Percentiles rank a stretch among this genome's conserved stretches.
Conservation (phyloP, 768 basidiomycete genomes). For the Lactarius sp. region DNA sequence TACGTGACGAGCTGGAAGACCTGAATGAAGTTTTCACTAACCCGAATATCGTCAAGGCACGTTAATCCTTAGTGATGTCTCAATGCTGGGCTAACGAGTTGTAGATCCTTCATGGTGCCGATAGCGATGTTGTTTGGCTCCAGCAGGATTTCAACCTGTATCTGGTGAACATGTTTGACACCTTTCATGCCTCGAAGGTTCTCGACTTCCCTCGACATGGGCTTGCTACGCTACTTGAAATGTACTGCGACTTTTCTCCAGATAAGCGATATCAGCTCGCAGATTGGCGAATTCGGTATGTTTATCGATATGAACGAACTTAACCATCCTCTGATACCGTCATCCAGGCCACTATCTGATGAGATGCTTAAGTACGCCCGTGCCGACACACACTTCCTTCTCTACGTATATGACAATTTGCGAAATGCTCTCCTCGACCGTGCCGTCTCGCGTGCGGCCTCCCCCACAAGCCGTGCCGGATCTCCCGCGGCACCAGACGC, state of each 20-base stretch:
- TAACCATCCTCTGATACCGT: not conserved
- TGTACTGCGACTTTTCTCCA: conserved; percentile 84
- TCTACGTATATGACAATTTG: conserved; percentile 89
- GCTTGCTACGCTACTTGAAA: conserved; percentile 76
- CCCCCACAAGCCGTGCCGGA: conserved; percentile 27
- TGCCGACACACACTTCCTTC: conserved; percentile 92
- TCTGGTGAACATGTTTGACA: conserved; percentile 95
- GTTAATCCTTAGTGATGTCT: conserved; percentile 24
- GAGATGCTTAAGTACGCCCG: conserved; percentile 93
- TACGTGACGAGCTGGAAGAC: conserved; percentile 69
- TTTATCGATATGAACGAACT: not conserved
- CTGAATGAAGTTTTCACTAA: conserved; percentile 84
- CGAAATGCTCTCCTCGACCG: conserved; percentile 82
- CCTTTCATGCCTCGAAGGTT: conserved; percentile 87
- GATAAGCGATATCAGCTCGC: conserved; percentile 97
- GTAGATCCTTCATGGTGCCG: conserved; percentile 92
- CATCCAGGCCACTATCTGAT: conserved; percentile 61
- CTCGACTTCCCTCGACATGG: conserved; percentile 83
- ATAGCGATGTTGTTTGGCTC: conserved; percentile 92
- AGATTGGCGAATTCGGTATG: conserved; percentile 91
- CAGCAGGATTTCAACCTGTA: conserved; percentile 95
- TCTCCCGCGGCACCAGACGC: conserved; percentile 28
- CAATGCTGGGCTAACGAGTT: not conserved
- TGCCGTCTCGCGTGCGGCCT: conserved; percentile 37
- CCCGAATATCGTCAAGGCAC: conserved; percentile 78